Percentiles rank a stretch among this genome's conserved stretches.
Evolutionary conservation across 176 grass and related monocot species (phyloP).

Genomic region (Ananas comosus): DNA sequence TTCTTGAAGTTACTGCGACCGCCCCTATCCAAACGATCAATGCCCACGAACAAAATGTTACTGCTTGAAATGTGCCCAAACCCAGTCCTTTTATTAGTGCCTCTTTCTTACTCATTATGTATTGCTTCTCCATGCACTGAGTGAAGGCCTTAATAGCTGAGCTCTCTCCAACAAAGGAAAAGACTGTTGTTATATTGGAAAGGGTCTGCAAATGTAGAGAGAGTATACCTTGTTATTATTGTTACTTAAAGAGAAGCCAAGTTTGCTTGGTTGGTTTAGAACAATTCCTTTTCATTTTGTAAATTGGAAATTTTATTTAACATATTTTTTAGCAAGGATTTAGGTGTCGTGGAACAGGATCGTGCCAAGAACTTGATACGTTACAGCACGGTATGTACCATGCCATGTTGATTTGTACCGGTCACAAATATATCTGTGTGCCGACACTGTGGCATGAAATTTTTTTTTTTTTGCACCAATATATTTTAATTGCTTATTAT

Average conservation of each 20-base stretch:
- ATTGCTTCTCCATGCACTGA: slow-evolving; percentile 39
- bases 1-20: slow-evolving; percentile 24
- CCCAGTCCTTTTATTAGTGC: slow-evolving; percentile 43
- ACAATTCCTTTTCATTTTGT: neutral
- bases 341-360: no score
- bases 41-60: slow-evolving; percentile 55
- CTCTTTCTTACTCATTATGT: slow-evolving; percentile 45
- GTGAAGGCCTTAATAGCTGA: slow-evolving; percentile 32
- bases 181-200: slow-evolving; percentile 47
- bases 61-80: slow-evolving; percentile 41
- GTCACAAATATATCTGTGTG: no score
- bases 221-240: neutral
- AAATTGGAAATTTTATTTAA: no score
- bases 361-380: no score
- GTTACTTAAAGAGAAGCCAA: neutral
- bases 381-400: no score
- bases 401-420: no score
- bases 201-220: slow-evolving; percentile 31
- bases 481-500: no score
- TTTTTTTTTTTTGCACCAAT: no score
- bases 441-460: no score
- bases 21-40: slow-evolving; percentile 49
- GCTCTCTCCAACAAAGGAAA: slow-evolving; percentile 58
- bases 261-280: neutral
- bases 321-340: no score